Base-by-base conservation (phyloP, 164 flowering plant species). In the Litsea cubeba region DNA sequence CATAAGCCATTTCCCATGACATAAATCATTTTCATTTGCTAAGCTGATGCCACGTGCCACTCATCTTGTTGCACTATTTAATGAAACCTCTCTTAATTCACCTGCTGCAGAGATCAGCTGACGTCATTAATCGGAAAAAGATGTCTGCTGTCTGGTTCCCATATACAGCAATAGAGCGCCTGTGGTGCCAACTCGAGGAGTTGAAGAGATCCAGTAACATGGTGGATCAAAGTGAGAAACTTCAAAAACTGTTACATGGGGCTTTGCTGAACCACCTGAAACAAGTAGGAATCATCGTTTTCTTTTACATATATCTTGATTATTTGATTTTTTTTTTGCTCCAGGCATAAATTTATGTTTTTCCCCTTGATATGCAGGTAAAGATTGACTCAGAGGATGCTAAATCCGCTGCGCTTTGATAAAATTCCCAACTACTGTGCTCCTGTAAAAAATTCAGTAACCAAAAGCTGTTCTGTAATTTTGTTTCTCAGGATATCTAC, bases 61-160 rank as follows among this genome's bases (percentile, higher is more conserved):
- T 11, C 46, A 40, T 63, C n/a, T n/a, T 63, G 66, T 24, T 63
- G 66, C 66, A 10, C 3, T 63, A 2, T 12, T 12, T 63, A 63
- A 15, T 54, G 60, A 17, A 25, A 63, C 66, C 28, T 63, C 5
- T 25, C 28, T 63, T 51, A 14, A 11, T 51, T 20, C 11, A 68
- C 62, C 68, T 70, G 76, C 65, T 83, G 69, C 96, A 95, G 98
- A 86, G 86, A 82, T 95, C 97, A 30, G 84, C 80, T 3, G 87
- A 89, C 73, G 60, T 95, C 69, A 79, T 90, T 67, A 87, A 81
- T 67, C 82, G 98, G 71, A 95, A 95, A 83, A 87, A 76, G 80
- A 84, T 91, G 77, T 91, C 83, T 83, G 88, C 94, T 26, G 84
- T 87, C 74, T 95, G 98, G 97, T 95, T 95, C 75, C 98, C 99